Conservation (phyloP, 2,329 filamentous ascomycete genomes). For the Aspergillus persii region DNA sequence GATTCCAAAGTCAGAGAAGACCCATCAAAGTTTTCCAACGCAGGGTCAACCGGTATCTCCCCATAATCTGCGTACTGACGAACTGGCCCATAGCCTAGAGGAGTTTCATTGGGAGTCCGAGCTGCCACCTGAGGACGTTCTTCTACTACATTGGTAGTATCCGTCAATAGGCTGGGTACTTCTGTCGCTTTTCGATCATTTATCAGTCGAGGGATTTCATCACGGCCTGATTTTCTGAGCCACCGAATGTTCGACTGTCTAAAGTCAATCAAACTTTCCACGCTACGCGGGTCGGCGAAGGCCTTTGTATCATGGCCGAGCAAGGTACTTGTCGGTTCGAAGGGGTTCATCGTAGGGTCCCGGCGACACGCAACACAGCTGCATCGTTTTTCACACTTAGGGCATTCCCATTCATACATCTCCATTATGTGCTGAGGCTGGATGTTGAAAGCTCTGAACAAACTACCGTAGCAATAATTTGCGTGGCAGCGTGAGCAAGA, state of each 20-base stretch:
- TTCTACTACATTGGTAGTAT: slow-evolving; percentile 44
- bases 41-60: slow-evolving; percentile 46
- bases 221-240: slow-evolving; percentile 62
- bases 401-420: slow-evolving; percentile 80
- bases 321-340: slow-evolving; percentile 81
- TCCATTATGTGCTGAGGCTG: slow-evolving; percentile 82
- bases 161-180: slow-evolving; percentile 46
- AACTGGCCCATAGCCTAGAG: slow-evolving; percentile 28
- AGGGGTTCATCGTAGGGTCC: slow-evolving; percentile 67
- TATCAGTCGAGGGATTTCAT: slow-evolving; percentile 48
- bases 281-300: slow-evolving; percentile 85
- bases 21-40: slow-evolving; percentile 27
- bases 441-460: slow-evolving; percentile 88
- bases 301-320: slow-evolving; percentile 88
- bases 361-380: slow-evolving; percentile 79
- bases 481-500: slow-evolving; percentile 73
- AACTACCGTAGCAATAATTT: slow-evolving; percentile 86
- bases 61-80: slow-evolving; percentile 14
- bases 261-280: slow-evolving; percentile 89
- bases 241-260: slow-evolving; percentile 82
- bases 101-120: slow-evolving; percentile 7
- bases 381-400: slow-evolving; percentile 80
- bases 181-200: slow-evolving; percentile 55
- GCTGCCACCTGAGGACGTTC: slow-evolving; percentile 8
- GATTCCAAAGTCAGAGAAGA: slow-evolving; percentile 15